These are phyloP conservation scores for Tritrichomonas musculus DNA, from an alignment of 208 protist species.

Conservation along the genomic window DNA sequence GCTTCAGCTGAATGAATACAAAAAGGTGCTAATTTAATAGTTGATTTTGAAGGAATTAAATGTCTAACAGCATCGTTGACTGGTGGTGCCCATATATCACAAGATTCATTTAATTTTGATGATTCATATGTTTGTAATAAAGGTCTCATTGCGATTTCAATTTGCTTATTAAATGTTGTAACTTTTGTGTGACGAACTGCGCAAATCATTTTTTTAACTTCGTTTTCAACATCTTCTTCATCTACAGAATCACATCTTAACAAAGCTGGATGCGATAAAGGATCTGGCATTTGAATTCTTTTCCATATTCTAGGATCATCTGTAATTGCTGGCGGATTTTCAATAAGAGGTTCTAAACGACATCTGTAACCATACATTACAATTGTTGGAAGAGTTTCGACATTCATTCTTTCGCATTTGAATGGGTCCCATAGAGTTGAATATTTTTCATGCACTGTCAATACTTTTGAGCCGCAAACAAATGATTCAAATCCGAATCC, in stretches of 20 bases:
- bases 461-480: not conserved
- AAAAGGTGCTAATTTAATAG: not conserved
- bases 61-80: not conserved
- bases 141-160: not conserved
- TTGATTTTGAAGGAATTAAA: not conserved
- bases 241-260: not conserved
- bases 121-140: not conserved
- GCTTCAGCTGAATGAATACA: not conserved
- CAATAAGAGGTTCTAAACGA: not conserved
- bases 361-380: not conserved
- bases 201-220: not conserved
- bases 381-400: not conserved
- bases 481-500: not conserved
- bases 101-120: not conserved
- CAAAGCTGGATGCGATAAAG: not conserved
- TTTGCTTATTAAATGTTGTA: not conserved
- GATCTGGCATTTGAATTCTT: not conserved
- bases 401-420: not conserved
- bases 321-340: not conserved
- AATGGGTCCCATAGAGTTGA: not conserved
- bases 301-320: conserved; percentile 12
- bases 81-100: not conserved
- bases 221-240: not conserved
- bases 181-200: not conserved
- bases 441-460: conserved; percentile 5